Base-by-base conservation (phyloP, 257 asterid species). In the Catharanthus roseus region DNA sequence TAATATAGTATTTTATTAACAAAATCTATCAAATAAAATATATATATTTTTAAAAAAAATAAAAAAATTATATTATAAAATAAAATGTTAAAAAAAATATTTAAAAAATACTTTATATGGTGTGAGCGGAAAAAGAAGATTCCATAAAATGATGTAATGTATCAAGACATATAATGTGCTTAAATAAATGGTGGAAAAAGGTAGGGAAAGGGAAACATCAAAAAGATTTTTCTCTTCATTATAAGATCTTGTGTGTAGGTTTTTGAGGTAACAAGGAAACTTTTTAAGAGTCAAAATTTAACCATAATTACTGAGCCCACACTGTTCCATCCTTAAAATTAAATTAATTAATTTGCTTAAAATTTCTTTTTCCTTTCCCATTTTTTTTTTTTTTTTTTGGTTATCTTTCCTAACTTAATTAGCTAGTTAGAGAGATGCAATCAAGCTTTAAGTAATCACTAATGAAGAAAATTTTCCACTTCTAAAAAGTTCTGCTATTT, bases 161-260 rank as follows among this genome's bases (percentile, higher is more conserved):
- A 42, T 24, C 33, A 18, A 41, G 34, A n/a, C n/a, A n/a, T n/a
- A 5, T 6, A 67, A 21, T 51, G 58, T n/a, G 28, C 0, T 10
- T 26, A 57, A 13, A 64, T 39, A 33, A 2, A 15, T 70, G 24
- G 33, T 23, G 63, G 31, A 71, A 29, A 72, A 29, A 72, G 57
- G 72, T 36, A 33, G 65, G 69, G 57, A 57, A 75, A 77, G 45
- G 72, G 78, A 79, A 80, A 74, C 77, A 77, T 78, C 79, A 49
- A 16, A 29, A 8, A 78, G 79, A 79, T 77, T 79, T 77, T 72
- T 12, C 70, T 60, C 70, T 58, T 18, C 45, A 77, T 68, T 69
- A 24, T 65, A 57, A 72, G 83, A 83, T 83, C 72, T 63, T 57
- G 42, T 81, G 73, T 71, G 79, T 77, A 68, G 81, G 70, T 79